Conservation (phyloP, 352 stramenopile genomes). For the Pythium coloratum region DNA sequence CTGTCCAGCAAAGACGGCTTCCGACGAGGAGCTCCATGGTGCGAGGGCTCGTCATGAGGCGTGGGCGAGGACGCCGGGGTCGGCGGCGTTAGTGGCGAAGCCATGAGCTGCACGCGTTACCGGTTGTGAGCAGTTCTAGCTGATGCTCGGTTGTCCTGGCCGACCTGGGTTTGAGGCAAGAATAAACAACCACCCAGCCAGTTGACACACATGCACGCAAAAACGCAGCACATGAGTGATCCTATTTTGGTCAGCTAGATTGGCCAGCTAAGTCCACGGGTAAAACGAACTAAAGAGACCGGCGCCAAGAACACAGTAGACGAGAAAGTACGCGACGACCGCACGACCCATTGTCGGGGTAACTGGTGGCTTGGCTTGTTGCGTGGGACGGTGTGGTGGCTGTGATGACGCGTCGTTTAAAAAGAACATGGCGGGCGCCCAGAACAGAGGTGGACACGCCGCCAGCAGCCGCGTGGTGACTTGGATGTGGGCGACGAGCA, state of each 20-base stretch:
- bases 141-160: too few species aligned
- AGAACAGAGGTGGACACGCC: slow-evolving; percentile 80
- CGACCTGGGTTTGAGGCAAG: not conserved
- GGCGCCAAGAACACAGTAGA: slow-evolving; percentile 65
- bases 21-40: not conserved
- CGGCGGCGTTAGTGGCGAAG: not conserved
- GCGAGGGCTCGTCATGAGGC: not conserved
- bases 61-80: not conserved
- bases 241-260: not conserved
- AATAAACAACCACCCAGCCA: not conserved
- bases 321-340: slow-evolving; percentile 67
- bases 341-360: slow-evolving; percentile 26
- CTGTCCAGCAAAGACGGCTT: not conserved
- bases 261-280: slow-evolving; percentile 55
- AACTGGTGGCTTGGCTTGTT: slow-evolving; percentile 4
- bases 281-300: slow-evolving; percentile 83
- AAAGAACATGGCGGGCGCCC: slow-evolving; percentile 49
- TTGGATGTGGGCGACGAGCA: slow-evolving; percentile 85
- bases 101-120: not conserved
- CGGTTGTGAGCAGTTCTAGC: too few species aligned
- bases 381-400: not conserved
- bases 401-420: not conserved
- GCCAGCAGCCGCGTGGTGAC: slow-evolving; percentile 80
- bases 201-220: not conserved
- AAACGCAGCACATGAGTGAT: not conserved